Base-by-base conservation (phyloP, 306 rosid genomes). In the Luffa acutangula region DNA sequence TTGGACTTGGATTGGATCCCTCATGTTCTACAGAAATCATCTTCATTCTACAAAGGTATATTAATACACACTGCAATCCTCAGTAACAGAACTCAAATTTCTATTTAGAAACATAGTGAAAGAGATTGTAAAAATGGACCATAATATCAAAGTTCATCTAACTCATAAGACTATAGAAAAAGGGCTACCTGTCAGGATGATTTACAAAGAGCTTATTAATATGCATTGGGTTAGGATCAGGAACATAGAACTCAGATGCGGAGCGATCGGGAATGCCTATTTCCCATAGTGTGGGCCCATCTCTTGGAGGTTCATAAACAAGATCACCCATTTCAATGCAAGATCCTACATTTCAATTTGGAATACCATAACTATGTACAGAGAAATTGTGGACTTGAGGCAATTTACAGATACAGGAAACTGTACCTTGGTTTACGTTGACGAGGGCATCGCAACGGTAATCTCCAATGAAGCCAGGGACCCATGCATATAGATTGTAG, bases 201-300 rank as follows among this genome's bases (percentile, higher is more conserved):
- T 92, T 83, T 75, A 89, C 80, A 80, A 83, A 92, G 53, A 95
- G 89, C 79, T 75, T 88, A 86, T 95, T 95, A 65, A 92, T 74
- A 74, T 92, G 85, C 64, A 85, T 87, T 13, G 93, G 91, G 78
- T 92, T 86, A 3, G 98, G 97, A 80, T 92, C 97, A 31, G 97
- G 98, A 86, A 92, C 89, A 84, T 81, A 92, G 81, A 92, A 92
- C 79, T 92, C 97, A 6, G 96, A 96, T 79, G 97, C 97, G 3
- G 96, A 84, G 46, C 97, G 96, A 85, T 92, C 95, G 9, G 98
- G 98, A 37, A 88, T 81, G 80, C 97, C 98, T 70, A 95, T 95
- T 87, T 95, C 98, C 98, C 98, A 95, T 66, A 92, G 63, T 33
- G 97, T 95, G n/a, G 91, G 97, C 9, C 98, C 97, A 87, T 86